These are phyloP conservation scores for Thalassiosira livingstoniorum DNA, from an alignment of 352 stramenopile genomes.

Conservation along the genomic window DNA sequence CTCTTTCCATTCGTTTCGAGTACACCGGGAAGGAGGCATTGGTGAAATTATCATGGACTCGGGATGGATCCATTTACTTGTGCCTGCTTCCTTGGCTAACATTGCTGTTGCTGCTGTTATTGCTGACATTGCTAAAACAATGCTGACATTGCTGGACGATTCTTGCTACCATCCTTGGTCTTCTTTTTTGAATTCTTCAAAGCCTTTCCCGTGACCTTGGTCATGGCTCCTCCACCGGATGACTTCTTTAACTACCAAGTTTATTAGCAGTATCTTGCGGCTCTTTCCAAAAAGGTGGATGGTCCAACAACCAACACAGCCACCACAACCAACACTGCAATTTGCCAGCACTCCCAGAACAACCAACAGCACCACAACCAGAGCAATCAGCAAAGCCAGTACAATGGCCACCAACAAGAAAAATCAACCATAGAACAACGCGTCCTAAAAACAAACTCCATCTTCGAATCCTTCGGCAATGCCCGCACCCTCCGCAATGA, in stretches of 20 bases:
- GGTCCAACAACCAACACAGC: no score
- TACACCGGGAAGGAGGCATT: neutral
- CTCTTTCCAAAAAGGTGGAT: conserved; percentile 67
- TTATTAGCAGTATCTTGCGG: conserved; percentile 92
- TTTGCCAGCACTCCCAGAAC: no score
- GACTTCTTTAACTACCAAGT: conserved; percentile 96
- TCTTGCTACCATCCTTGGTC: neutral
- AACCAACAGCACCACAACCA: no score
- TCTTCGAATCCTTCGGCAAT: conserved; percentile 96
- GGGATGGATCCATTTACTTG: neutral
- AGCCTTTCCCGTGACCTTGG: neutral
- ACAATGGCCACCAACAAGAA: neutral
- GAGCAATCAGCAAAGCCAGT: neutral
- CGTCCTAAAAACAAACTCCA: conserved; percentile 91
- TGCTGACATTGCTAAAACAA: neutral
- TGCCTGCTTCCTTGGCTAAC: neutral
- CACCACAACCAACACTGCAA: no score
- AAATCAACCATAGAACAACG: conserved; percentile 36
- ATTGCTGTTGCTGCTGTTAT: neutral
- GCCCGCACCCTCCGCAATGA: conserved; percentile 93
- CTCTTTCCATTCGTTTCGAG: neutral
- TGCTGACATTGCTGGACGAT: neutral
- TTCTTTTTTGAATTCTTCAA: neutral
- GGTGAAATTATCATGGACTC: no score
- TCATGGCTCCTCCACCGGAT: no score